phyloP scores from a whole-genome alignment of 2,329 filamentous ascomycete species.

The Aspergillus glaucus region DNA sequence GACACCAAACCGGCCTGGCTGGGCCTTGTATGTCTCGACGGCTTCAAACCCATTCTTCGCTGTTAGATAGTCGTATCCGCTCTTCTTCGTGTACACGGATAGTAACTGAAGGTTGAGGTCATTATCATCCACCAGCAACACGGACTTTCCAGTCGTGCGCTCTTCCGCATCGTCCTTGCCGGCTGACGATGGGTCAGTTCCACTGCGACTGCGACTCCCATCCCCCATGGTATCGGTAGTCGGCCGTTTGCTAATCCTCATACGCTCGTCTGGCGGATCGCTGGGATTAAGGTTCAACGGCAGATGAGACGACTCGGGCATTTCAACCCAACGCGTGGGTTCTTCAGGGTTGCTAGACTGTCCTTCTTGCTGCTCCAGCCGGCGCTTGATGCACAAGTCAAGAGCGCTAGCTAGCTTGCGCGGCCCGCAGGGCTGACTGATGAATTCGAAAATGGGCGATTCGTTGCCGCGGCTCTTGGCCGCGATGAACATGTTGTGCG shows the following conservation, averaged over 20 bases:
- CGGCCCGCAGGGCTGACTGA: slow-evolving; percentile 31
- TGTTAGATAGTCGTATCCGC: slow-evolving; percentile 21
- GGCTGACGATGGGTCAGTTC: background rate
- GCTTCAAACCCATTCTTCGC: slow-evolving; percentile 32
- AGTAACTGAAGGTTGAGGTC: slow-evolving; percentile 29
- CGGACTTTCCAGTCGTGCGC: background rate
- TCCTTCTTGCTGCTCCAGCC: background rate
- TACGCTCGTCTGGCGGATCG: slow-evolving; percentile 12
- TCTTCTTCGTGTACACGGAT: slow-evolving; percentile 25
- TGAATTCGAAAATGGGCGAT: slow-evolving; percentile 24
- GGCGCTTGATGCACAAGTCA: slow-evolving; percentile 17
- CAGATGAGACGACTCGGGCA: slow-evolving; percentile 14
- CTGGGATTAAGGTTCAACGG: slow-evolving; percentile 11
- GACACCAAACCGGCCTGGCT: slow-evolving; percentile 1
- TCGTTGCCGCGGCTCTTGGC: slow-evolving; percentile 3
- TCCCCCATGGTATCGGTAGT: slow-evolving; percentile 11
- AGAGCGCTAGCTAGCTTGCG: slow-evolving; percentile 27
- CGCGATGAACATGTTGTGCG: slow-evolving; percentile 13
- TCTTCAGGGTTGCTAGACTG: slow-evolving; percentile 1
- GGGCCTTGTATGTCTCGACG: slow-evolving; percentile 20
- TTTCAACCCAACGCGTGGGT: slow-evolving; percentile 15
- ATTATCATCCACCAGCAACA: slow-evolving; percentile 36
- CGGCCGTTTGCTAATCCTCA: slow-evolving; percentile 19
- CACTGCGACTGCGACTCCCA: background rate
- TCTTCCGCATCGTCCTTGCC: background rate